Evolutionary conservation across 1,284 basidiomycete genomes (phyloP), one percentile per base, ranked within the genome.

Genomic region (Trametes hirsuta): DNA sequence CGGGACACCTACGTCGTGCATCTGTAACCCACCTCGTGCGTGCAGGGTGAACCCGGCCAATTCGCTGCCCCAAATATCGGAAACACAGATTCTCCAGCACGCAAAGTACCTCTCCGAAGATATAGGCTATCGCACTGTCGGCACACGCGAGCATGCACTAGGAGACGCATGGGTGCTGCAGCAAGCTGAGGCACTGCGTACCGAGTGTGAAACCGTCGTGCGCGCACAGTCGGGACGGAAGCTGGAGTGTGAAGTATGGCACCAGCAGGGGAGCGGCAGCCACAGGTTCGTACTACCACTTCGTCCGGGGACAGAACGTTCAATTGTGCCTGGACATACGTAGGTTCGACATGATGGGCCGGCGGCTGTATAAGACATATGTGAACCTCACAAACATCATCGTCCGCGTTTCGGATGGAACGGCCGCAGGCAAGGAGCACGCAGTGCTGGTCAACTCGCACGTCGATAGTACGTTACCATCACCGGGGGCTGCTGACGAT

Each of bases 61-160:
- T 0, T 77, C 77, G 39, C 72, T 85, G 3, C 87, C 90, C 3
- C 89, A 90, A 67, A 79, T 91, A 25, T 90, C 90, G 0, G 91
- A 93, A 71, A 69, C 81, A 0, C 81, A 81, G 24, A 88, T 93
- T 46, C 81, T 93, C 5, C 78, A 76, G 2, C 76, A 86, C 53
- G 82, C 87, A 1, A 84, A 81, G 63, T 73, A 86, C 58, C 82
- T 93, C 9, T 91, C 89, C 0, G 94, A 95, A 71, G 86, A 86
- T 35, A 93, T 97, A 60, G 96, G 96, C 4, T 98, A 90, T 76
- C 84, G 97, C 44, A 97, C 93, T 0, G 93, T 97, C 15, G 97
- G 97, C 0, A 97, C 95, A 0, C 81, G 83, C 42, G 93, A 98
- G 73, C 95, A 98, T 76, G 87, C 93, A 0, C 75, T 86, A 30